Percentiles rank a stretch among this genome's conserved stretches.
These are phyloP conservation scores for Flaveria trinervia DNA, from an alignment of 129 eudicot genomes.

Conservation along the genomic window DNA sequence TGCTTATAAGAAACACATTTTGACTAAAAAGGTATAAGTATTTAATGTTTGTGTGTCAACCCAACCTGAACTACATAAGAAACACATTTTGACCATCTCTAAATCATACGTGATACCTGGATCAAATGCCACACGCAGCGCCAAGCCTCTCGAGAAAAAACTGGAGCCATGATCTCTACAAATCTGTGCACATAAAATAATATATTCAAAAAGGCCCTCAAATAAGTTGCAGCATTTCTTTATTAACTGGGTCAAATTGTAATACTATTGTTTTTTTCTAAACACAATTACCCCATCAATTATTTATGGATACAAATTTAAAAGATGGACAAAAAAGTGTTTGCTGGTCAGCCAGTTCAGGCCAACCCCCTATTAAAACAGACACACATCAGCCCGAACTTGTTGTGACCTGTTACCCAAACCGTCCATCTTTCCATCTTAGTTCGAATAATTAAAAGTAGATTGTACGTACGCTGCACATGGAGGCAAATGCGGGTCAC, in stretches of 20 bases:
- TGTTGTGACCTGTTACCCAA: not conserved
- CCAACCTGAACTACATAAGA: not conserved
- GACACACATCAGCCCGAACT: not conserved
- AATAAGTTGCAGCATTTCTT: not conserved
- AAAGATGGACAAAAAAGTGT: not conserved
- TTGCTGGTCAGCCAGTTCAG: not conserved
- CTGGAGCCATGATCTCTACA: constrained; percentile 98
- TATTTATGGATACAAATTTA: not conserved
- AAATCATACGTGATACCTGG: constrained; percentile 50
- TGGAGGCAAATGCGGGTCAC: constrained; percentile 85
- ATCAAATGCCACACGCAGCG: constrained; percentile 97
- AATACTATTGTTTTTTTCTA: not conserved
- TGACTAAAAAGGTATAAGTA: not conserved
- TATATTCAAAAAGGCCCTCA: not conserved
- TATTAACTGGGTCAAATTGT: not conserved
- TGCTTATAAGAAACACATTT: not conserved
- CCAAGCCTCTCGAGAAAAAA: constrained; percentile 92
- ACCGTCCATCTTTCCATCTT: not conserved
- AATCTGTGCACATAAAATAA: constrained; percentile 50
- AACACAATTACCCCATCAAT: not conserved
- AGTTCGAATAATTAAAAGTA: not conserved
- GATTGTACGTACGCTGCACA: constrained; percentile 74
- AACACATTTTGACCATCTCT: constrained; percentile 1
- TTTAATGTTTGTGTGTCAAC: not conserved
- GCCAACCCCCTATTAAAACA: not conserved